A percentile compares a stretch with the other conserved stretches of the same genome.
phyloP scores from a whole-genome alignment of 306 rosid genomes.

The Glycine tomentella region DNA sequence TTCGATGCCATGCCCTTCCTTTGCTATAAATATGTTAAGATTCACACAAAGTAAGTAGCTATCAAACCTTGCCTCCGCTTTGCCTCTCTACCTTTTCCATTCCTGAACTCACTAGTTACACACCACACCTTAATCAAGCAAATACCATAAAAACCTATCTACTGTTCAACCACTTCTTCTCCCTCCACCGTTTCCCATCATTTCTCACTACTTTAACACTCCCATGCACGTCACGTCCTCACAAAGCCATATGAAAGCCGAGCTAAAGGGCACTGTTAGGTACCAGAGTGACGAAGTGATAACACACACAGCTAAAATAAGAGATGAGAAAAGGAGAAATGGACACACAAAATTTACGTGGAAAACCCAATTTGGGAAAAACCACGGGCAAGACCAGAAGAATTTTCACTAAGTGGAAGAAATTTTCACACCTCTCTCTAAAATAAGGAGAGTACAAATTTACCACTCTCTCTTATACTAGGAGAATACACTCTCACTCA shows the following conservation, averaged over 20 bases:
- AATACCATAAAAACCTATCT: too few species aligned
- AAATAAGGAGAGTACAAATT: too few species aligned
- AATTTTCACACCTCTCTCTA: too few species aligned
- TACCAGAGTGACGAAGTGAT: too few species aligned
- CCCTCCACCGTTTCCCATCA: constrained; percentile 30
- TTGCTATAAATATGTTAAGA: constrained; percentile 48
- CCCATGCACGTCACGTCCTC: constrained; percentile 56
- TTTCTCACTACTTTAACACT: not conserved
- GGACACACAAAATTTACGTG: too few species aligned
- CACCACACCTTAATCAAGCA: not conserved
- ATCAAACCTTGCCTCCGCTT: not conserved
- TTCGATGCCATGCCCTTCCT: constrained; percentile 29
- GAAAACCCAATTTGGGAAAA: too few species aligned
- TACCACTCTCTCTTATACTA: too few species aligned
- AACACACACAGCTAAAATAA: too few species aligned
- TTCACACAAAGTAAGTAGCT: constrained; percentile 38
- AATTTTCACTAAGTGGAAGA: too few species aligned
- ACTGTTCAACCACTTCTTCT: constrained; percentile 35
- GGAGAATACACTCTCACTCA: too few species aligned
- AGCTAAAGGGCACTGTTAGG: constrained; percentile 68
- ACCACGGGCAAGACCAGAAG: too few species aligned
- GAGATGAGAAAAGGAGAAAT: too few species aligned
- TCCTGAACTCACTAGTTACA: constrained; percentile 17
- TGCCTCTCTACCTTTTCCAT: constrained; percentile 14
- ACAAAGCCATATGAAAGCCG: constrained; percentile 69